A percentile compares a stretch with the other conserved stretches of the same genome.
phyloP scores from a whole-genome alignment of 2,329 filamentous ascomycete genomes.

The Botrytis sinoallii region DNA sequence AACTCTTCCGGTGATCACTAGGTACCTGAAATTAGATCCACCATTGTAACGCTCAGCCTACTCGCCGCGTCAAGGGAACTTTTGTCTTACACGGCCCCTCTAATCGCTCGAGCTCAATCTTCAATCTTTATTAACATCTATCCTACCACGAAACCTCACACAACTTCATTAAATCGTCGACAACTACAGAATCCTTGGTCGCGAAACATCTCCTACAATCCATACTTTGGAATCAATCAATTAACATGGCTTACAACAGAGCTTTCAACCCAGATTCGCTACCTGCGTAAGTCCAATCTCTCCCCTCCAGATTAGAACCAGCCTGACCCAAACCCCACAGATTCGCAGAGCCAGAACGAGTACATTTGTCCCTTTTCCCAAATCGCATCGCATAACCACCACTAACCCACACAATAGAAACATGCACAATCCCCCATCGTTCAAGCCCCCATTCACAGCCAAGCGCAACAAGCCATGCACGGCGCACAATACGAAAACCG shows the following conservation, averaged over 20 bases:
- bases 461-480: constrained; percentile 30
- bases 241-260: constrained; percentile 86
- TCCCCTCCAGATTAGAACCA: constrained; percentile 17
- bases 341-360: constrained; percentile 51
- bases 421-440: background rate
- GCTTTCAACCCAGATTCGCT: constrained; percentile 92
- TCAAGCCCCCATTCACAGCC: constrained; percentile 3
- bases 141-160: background rate
- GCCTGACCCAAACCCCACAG: constrained; percentile 37
- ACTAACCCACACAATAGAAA: constrained; percentile 14
- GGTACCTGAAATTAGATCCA: constrained; percentile 4
- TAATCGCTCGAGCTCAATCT: constrained; percentile 6
- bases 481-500: constrained; percentile 31
- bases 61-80: background rate
- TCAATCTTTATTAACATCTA: background rate
- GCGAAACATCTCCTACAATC: background rate
- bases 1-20: background rate
- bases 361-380: constrained; percentile 29
- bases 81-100: background rate
- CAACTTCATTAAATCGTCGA: background rate
- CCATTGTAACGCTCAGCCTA: background rate
- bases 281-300: constrained; percentile 65
- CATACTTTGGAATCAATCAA: background rate
- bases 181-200: background rate
- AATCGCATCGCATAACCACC: background rate